Base-by-base conservation (phyloP, 1,284 basidiomycete species). In the Fomitiporia mediterranea region DNA sequence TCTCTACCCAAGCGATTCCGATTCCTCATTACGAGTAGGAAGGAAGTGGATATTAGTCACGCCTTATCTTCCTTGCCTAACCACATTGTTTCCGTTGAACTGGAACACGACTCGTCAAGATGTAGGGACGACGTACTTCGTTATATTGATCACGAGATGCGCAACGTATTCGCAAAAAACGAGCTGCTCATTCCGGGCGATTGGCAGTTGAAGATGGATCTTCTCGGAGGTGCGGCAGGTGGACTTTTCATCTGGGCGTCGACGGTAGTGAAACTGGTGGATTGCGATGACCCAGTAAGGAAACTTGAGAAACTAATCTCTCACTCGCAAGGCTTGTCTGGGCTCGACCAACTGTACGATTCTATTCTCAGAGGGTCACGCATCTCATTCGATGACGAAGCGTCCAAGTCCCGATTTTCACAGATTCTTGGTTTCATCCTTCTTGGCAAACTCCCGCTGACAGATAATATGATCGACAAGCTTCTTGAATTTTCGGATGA, bases 181-280 rank as follows among this genome's bases (percentile, higher is more conserved):
- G 28, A 32, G 15, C 25, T n/a, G n/a, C n/a, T n/a, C 17, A 23
- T 28, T 13, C 13, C 21, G 27, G 21, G 27, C 5, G 21, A 46
- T 25, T 46, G 43, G 43, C 43, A n/a, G 27, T 46, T n/a, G 4
- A 61, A 65, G n/a, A 39, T 66, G 7, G 56, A 63, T 9, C 38
- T 28, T 37, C 56, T 68, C 17, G 62, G 64, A 11, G 42, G 62
- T 25, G 66, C 60, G 27, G 68, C 21, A 67, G 66, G 48, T 62
- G 67, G 7, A 52, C 61, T n/a, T n/a, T n/a, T n/a, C n/a, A n/a
- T n/a, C n/a, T n/a, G n/a, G n/a, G n/a, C n/a, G n/a, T n/a, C n/a
- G n/a, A 68, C 66, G 1, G 66, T 67, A 25, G 55, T 68, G 47
- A 67, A 63, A 23, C 6, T 53, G 13, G 28, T 53, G 4, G 43